Percentiles rank a stretch among this genome's conserved stretches.
phyloP scores from a whole-genome alignment of 1,284 basidiomycete species.

The Phaffia rhodozyma region DNA sequence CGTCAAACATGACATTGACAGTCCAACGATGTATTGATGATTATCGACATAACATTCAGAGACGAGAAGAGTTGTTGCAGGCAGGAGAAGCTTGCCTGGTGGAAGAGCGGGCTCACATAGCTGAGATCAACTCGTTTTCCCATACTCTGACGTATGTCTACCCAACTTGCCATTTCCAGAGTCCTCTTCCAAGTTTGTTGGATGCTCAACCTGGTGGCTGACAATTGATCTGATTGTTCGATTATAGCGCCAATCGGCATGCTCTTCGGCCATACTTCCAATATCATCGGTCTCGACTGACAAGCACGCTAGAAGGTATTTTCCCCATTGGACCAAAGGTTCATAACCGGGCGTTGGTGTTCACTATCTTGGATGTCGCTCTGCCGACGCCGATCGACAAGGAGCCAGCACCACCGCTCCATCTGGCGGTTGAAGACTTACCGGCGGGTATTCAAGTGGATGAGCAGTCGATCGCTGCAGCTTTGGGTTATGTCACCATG shows the following conservation, averaged over 20 bases:
- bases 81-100: neutral
- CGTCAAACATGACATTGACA: slow-evolving; percentile 24
- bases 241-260: slow-evolving; percentile 25
- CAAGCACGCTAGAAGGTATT: slow-evolving; percentile 63
- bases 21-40: slow-evolving; percentile 24
- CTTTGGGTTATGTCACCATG: slow-evolving; percentile 76
- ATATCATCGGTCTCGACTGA: slow-evolving; percentile 51
- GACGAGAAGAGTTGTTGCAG: slow-evolving; percentile 43
- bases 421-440: slow-evolving; percentile 46
- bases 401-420: slow-evolving; percentile 74
- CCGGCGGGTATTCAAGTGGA: slow-evolving; percentile 45
- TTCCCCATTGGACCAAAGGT: slow-evolving; percentile 72
- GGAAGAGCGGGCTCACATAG: slow-evolving; percentile 32
- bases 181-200: neutral
- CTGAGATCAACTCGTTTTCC: slow-evolving; percentile 1
- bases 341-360: slow-evolving; percentile 61
- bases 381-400: slow-evolving; percentile 68
- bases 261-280: slow-evolving; percentile 43
- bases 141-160: slow-evolving; percentile 3
- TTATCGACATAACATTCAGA: slow-evolving; percentile 39
- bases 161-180: neutral
- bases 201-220: too few species aligned
- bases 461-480: slow-evolving; percentile 70
- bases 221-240: too few species aligned
- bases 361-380: slow-evolving; percentile 66